Base-by-base conservation (phyloP, 148 eudicot genomes). In the Cornus kousa region DNA sequence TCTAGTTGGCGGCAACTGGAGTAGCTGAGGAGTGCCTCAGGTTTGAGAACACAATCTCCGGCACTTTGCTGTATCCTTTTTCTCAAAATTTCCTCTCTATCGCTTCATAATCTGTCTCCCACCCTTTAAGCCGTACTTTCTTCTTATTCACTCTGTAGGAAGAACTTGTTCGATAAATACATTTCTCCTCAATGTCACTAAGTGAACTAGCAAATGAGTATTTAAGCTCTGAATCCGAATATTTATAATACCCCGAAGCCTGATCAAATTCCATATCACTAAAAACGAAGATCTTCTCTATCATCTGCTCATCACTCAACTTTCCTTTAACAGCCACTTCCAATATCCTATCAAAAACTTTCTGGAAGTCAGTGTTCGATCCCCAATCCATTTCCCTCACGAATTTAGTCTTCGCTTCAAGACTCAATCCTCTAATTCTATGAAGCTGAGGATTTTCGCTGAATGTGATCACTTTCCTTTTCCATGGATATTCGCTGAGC, bases 261-360 rank as follows among this genome's bases (percentile, higher is more conserved):
- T 75, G 17, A 35, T 85, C 80, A 43, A 89, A 87, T 82, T 87
- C 90, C 87, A 83, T 85, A 22, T 87, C 92, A 28, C 88, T 85
- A 31, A 89, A 89, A 2, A 89, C 83, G 76, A 87, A 87, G 37
- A 89, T 33, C 80, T 79, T 87, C 85, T 81, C 81, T 9, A 87
- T 78, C 90, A 89, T 87, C 70, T 85, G 66, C 7, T 83, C 84
- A 43, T 85, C 83, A 0, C 64, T 67, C 40, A 87, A 35, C 3
- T 79, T 78, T 17, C 32, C 88, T 0, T 24, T 11, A 0, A 80
- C 72, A 0, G 88, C 88, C 9, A 89, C 81, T 43, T 83, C 74
- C 66, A 87, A 35, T 13, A 89, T 83, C 62, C 31, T 23, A 70
- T 87, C 88, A 65, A 89, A 87, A 14, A 83, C 92, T 74, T 73